Evolutionary conservation across 2,329 filamentous ascomycete genomes (phyloP).

Genomic region (Colletotrichum melonis): DNA sequence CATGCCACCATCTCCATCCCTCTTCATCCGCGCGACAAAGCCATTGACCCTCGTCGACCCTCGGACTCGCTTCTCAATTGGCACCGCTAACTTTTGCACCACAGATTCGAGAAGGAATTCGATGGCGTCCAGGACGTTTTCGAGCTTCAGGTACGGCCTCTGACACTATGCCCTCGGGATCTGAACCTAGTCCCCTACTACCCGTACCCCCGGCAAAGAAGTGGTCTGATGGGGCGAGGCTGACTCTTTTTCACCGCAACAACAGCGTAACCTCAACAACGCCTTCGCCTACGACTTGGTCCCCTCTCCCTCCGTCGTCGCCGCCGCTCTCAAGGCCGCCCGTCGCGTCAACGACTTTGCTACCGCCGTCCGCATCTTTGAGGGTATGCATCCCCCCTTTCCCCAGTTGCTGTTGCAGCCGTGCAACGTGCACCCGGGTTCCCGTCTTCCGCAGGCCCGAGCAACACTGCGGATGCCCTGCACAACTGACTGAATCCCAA

Average conservation of each 20-base stretch:
- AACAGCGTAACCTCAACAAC: slow-evolving; percentile 94
- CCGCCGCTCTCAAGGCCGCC: slow-evolving; percentile 91
- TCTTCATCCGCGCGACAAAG: background rate
- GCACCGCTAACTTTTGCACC: slow-evolving; percentile 32
- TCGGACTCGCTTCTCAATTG: slow-evolving; percentile 4
- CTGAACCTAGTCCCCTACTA: slow-evolving; percentile 18
- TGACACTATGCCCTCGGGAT: slow-evolving; percentile 15
- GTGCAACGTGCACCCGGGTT: slow-evolving; percentile 1
- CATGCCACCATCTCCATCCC: slow-evolving; percentile 9
- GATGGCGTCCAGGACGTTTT: slow-evolving; percentile 98
- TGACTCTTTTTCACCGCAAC: slow-evolving; percentile 22
- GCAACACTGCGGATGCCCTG: background rate
- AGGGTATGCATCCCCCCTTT: slow-evolving; percentile 73
- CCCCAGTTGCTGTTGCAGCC: background rate
- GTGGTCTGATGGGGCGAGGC: slow-evolving; percentile 38
- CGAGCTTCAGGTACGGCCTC: slow-evolving; percentile 87
- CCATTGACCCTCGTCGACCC: slow-evolving; percentile 18
- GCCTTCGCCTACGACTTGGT: slow-evolving; percentile 99
- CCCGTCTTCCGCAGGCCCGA: background rate
- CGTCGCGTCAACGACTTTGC: slow-evolving; percentile 98
- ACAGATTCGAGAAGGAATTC: slow-evolving; percentile 99
- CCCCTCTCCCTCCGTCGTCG: slow-evolving; percentile 90
- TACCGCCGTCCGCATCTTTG: slow-evolving; percentile 97
- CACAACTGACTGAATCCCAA: background rate
- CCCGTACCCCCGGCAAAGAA: slow-evolving; percentile 21